Evolutionary conservation across 352 stramenopile genomes (phyloP).

Genomic region (Globisporangium carolinianum): DNA sequence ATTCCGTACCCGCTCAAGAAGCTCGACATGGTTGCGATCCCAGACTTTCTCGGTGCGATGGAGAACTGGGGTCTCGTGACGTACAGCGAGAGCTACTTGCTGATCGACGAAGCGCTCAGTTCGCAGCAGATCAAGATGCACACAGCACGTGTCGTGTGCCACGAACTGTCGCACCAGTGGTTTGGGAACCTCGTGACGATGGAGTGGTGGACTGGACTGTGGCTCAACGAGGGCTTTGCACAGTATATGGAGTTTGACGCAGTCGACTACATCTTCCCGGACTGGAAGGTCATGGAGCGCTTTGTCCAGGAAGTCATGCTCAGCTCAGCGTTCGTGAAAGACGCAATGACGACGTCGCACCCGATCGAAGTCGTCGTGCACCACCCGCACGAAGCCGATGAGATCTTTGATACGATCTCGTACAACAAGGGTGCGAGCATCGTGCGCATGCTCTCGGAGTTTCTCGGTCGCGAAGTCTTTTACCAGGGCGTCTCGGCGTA

Average conservation of each 20-base stretch:
- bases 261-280: slow-evolving; percentile 89
- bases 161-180: slow-evolving; percentile 97
- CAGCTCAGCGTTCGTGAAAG: slow-evolving; percentile 85
- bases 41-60: slow-evolving; percentile 94
- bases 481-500: slow-evolving; percentile 90
- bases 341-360: slow-evolving; percentile 88
- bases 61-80: slow-evolving; percentile 95
- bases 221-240: slow-evolving; percentile 98
- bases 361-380: slow-evolving; percentile 94
- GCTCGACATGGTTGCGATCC: slow-evolving; percentile 96
- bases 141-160: slow-evolving; percentile 93
- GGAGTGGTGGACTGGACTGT: slow-evolving; percentile 94
- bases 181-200: slow-evolving; percentile 99
- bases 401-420: slow-evolving; percentile 98
- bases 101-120: slow-evolving; percentile 70
- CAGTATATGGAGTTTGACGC: slow-evolving; percentile 95
- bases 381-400: slow-evolving; percentile 91
- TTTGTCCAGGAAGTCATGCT: slow-evolving; percentile 84
- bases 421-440: slow-evolving; percentile 90
- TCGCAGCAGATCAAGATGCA: slow-evolving; percentile 51
- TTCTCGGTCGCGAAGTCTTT: slow-evolving; percentile 58
- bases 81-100: slow-evolving; percentile 91
- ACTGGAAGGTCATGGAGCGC: slow-evolving; percentile 94
- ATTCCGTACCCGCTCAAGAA: slow-evolving; percentile 96
- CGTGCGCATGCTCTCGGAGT: slow-evolving; percentile 72